phyloP scores from a whole-genome alignment of 2,329 filamentous ascomycete genomes.

The Neonectria punicea region DNA sequence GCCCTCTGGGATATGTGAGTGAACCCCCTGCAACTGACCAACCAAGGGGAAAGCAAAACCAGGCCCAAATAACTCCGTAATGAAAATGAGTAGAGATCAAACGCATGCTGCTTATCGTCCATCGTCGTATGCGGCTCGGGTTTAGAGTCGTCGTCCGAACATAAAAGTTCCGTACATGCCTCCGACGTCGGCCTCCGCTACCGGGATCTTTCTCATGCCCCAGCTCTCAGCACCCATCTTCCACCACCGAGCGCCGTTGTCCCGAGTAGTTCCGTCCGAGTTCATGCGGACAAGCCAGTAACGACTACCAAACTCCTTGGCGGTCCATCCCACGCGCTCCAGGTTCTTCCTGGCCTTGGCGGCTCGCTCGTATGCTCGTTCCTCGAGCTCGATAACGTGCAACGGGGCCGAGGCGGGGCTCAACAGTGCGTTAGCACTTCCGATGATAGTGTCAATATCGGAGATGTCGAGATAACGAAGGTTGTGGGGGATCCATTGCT shows the following conservation, averaged over 20 bases:
- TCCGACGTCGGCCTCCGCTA: slow-evolving; percentile 90
- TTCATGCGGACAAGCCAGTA: slow-evolving; percentile 73
- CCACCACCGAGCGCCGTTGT: slow-evolving; percentile 71
- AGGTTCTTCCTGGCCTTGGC: slow-evolving; percentile 71
- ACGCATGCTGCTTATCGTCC: slow-evolving; percentile 53
- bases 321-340: slow-evolving; percentile 73
- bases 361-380: slow-evolving; percentile 73
- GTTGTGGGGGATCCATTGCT: slow-evolving; percentile 60
- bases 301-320: slow-evolving; percentile 74
- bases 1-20: slow-evolving; percentile 40
- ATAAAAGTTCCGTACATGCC: slow-evolving; percentile 86
- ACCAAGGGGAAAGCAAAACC: slow-evolving; percentile 28
- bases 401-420: slow-evolving; percentile 71
- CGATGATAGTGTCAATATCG: slow-evolving; percentile 67
- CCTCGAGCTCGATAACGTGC: slow-evolving; percentile 79
- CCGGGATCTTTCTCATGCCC: slow-evolving; percentile 92
- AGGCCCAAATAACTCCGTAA: slow-evolving; percentile 29
- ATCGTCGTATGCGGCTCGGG: slow-evolving; percentile 27
- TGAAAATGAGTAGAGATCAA: slow-evolving; percentile 40
- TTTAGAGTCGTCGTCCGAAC: slow-evolving; percentile 68
- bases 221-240: slow-evolving; percentile 88
- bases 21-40: slow-evolving; percentile 36
- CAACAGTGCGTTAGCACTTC: slow-evolving; percentile 69
- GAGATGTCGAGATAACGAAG: slow-evolving; percentile 83
- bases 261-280: slow-evolving; percentile 47